Evolutionary conservation across 805 yeast species (phyloP), one percentile per base, ranked within the genome.

Genomic region (Kuraishia hungarica): DNA sequence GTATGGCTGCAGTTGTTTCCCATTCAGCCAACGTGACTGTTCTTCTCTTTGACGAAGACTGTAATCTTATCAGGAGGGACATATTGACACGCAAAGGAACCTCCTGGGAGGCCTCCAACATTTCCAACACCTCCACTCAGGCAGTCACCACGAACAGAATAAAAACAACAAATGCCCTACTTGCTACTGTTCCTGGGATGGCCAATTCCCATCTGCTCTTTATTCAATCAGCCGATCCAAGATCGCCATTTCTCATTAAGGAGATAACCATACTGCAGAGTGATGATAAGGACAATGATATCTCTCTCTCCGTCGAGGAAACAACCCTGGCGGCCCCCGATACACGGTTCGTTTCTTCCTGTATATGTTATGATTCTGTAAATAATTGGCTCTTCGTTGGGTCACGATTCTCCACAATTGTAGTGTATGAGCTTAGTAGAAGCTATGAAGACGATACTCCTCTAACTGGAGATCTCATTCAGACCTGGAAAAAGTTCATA

Each of bases 191-290:
- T 3, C 43, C 43, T 35, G 15, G n/a, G 2, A 57, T 59, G 17
- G 62, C 59, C 17, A 57, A 64, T 22, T 64, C 66, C 7, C 57
- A 73, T 15, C 73, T 73, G 51, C 48, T 82, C 0, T 63, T 87
- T 19, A 63, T 78, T 5, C 94, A 87, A 60, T 82, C 89, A 17
- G 92, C 94, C 48, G 83, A 86, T 62, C 84, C 87, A 1, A 71
- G 68, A 2, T 83, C 81, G 51, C 79, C 82, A 2, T 73, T 87
- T 51, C 57, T 76, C 2, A 64, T 82, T 20, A 61, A 74, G 54
- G 72, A 71, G 46, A 60, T 84, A 49, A 61, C 67, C 26, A 55
- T 61, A 0, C 62, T 65, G 1, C 62, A 79, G 1, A 26, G 10
- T 6, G 62, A 65, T 2, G 46, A n/a, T n/a, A n/a, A n/a, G n/a